A percentile compares a stretch with the other conserved stretches of the same genome.
These are phyloP conservation scores for Phytophthora colocasiae DNA, from an alignment of 352 stramenopile species.

Conservation along the genomic window DNA sequence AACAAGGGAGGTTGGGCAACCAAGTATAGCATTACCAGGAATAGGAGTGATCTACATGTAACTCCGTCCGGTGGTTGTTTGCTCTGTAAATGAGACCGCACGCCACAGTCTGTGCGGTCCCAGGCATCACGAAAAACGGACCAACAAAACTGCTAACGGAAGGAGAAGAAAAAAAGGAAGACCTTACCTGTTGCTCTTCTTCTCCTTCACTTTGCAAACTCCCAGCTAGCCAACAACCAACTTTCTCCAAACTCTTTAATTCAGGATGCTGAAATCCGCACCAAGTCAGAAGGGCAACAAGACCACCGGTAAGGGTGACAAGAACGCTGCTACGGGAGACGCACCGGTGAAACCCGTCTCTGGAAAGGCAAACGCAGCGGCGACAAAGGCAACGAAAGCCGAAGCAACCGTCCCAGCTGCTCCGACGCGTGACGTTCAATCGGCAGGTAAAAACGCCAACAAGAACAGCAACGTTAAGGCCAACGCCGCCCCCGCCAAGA, in stretches of 20 bases:
- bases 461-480: neutral
- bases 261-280: constrained; percentile 15
- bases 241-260: neutral
- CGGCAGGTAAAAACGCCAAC: constrained; percentile 7
- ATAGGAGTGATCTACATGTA: too few relatives aligned
- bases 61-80: too few relatives aligned
- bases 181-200: neutral
- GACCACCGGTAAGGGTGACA: constrained; percentile 3
- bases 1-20: too few relatives aligned
- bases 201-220: constrained; percentile 16
- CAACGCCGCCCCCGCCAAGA: too few relatives aligned
- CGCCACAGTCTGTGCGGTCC: too few relatives aligned
- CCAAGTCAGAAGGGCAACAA: constrained; percentile 16
- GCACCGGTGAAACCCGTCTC: neutral
- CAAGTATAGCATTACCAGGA: too few relatives aligned
- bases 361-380: constrained; percentile 7
- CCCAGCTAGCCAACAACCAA: constrained; percentile 10
- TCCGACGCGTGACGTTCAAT: too few relatives aligned
- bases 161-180: too few relatives aligned
- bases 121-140: too few relatives aligned
- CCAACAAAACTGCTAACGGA: too few relatives aligned
- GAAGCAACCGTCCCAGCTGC: neutral
- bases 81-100: too few relatives aligned
- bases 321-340: neutral
- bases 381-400: neutral